Percentiles rank a stretch among this genome's conserved stretches.
Conservation (phyloP, 1,284 basidiomycete genomes). For the Peniophora sp. region DNA sequence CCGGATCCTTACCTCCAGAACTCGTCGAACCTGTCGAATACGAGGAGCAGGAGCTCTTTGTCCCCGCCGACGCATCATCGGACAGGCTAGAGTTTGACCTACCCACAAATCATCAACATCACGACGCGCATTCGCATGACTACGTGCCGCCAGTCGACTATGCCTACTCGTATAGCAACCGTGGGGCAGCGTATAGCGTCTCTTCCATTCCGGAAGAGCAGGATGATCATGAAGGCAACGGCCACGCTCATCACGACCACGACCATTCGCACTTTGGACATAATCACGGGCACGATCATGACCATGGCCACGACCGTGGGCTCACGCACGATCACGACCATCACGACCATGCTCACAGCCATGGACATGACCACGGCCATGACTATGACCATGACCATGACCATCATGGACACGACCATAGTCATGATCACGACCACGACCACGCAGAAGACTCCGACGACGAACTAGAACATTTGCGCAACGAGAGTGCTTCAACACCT, state of each 20-base stretch:
- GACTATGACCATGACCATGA: constrained; percentile 9
- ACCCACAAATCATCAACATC: constrained; percentile 10
- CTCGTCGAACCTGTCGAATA: constrained; percentile 41
- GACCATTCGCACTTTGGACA: constrained; percentile 4
- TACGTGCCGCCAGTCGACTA: constrained; percentile 12
- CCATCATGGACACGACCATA: too few species aligned
- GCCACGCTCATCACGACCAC: constrained; percentile 4
- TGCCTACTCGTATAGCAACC: constrained; percentile 11
- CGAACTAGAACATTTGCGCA: constrained; percentile 4
- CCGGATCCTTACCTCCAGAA: constrained; percentile 46
- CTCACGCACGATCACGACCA: constrained; percentile 15
- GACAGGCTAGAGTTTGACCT: constrained; percentile 3
- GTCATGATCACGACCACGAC: constrained; percentile 2
- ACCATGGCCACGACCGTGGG: constrained; percentile 9
- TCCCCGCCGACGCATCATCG: constrained; percentile 52
- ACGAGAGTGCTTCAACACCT: constrained; percentile 14
- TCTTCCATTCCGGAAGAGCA: constrained; percentile 12
- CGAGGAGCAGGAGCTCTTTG: constrained; percentile 60
- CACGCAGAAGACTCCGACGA: constrained; percentile 12
- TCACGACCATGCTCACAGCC: constrained; percentile 12
- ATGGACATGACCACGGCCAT: constrained; percentile 13
- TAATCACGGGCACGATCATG: constrained; percentile 7
- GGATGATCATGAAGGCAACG: constrained; percentile 13
- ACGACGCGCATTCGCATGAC: constrained; percentile 24
- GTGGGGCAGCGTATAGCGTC: constrained; percentile 1